Percentiles rank a stretch among this genome's conserved stretches.
Conservation (phyloP, 345 rosid species). For the Camelina laxa region DNA sequence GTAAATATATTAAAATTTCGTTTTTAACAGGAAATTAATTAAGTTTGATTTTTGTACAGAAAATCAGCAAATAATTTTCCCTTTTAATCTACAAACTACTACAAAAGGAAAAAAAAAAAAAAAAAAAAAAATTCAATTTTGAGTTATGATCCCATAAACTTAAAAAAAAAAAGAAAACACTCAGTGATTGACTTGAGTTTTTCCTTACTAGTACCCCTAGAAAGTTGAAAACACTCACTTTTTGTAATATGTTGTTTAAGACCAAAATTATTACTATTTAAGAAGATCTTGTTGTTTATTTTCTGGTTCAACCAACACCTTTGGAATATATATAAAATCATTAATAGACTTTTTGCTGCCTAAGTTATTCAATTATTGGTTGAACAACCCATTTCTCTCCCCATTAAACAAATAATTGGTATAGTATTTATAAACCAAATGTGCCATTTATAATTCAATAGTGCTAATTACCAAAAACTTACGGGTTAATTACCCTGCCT, state of each 20-base stretch:
- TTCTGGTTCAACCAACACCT: conserved; percentile 22
- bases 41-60: too few relatives aligned
- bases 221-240: neutral
- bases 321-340: neutral
- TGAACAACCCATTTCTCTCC: conserved; percentile 10
- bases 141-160: neutral
- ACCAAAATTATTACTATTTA: neutral
- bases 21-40: neutral
- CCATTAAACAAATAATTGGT: neutral
- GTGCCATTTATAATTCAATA: neutral
- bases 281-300: neutral
- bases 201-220: too few relatives aligned
- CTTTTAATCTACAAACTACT: too few relatives aligned
- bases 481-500: too few relatives aligned
- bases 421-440: neutral
- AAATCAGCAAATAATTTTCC: too few relatives aligned
- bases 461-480: neutral
- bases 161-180: too few relatives aligned
- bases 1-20: neutral
- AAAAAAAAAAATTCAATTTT: neutral
- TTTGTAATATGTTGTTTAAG: neutral
- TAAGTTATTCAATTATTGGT: conserved; percentile 12
- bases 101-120: too few relatives aligned
- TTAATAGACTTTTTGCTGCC: neutral
- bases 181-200: too few relatives aligned